Evolutionary conservation across 176 grass and related monocot species (phyloP), one percentile per base, ranked within the genome.

Genomic region (Carex littledalei): DNA sequence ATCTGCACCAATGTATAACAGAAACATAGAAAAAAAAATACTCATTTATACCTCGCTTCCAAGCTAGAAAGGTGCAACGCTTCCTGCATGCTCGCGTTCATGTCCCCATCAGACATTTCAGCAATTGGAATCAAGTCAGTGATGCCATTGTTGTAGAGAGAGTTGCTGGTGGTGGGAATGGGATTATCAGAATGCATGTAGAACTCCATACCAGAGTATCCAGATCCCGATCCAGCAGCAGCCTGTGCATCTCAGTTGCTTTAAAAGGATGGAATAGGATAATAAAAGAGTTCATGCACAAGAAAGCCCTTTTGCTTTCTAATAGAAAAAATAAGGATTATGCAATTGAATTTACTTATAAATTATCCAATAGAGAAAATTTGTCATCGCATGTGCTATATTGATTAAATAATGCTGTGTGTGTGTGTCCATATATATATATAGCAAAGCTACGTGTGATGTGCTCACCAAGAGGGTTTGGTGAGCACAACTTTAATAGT

Each of bases 61-160:
- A 99, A 87, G 87, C 85, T 99, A 56, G 93, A 99, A 84, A 90
- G 85, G 71, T 99, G 96, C 85, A 99, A 94, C 15, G 93, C 96
- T 84, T 94, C 93, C 85, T 95, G 93, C 73, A 99, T 87, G 88
- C 93, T 92, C 62, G 88, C 91, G n/a, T 89, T 94, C 87, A 99
- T 88, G 82, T 98, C 95, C n/a, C 89, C 90, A 90, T 90, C 91
- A 86, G 60, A 45, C 32, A 94, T 91, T 47, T 86, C 69, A 81
- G 84, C 86, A 76, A 81, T 55, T 74, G 85, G 67, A 18, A 75
- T 71, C 49, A 78, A 88, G 73, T 74, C 53, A 84, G 26, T 62
- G 47, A 88, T 92, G 21, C 81, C 89, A 16, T 74, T 54, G 81
- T 91, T 76, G 49, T 87, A 91, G 10, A 73, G 71, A 75, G 83